Percentiles rank a stretch among this genome's conserved stretches.
phyloP scores from a whole-genome alignment of 768 basidiomycete species.

The Suillus bovinus region DNA sequence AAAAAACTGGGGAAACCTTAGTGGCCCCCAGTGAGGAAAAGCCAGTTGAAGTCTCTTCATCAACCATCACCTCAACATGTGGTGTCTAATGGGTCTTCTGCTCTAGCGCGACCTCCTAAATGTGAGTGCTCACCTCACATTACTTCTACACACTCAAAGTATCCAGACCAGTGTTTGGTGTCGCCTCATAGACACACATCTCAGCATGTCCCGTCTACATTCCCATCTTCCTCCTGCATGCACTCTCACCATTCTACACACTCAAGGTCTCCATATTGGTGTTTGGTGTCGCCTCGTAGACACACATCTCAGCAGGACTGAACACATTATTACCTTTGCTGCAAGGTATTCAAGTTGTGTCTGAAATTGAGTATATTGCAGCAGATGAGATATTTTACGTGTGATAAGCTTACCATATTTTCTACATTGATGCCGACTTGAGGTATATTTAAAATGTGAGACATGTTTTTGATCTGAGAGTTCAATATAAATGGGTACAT shows the following conservation, averaged over 20 bases:
- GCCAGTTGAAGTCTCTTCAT: not conserved
- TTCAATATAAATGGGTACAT: too few species aligned
- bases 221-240: not conserved
- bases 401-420: too few species aligned
- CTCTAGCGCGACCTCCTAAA: not conserved
- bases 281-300: too few species aligned
- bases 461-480: too few species aligned
- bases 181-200: not conserved
- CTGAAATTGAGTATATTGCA: too few species aligned
- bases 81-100: not conserved
- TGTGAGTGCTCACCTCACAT: not conserved
- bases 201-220: not conserved
- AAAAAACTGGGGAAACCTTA: not conserved
- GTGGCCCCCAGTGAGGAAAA: not conserved
- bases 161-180: not conserved
- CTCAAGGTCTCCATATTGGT: too few species aligned
- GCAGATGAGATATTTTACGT: too few species aligned
- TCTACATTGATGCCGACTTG: too few species aligned
- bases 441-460: too few species aligned
- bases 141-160: not conserved
- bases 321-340: too few species aligned
- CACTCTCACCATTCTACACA: not conserved
- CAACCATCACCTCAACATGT: not conserved
- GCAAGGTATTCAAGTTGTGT: too few species aligned
- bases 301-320: too few species aligned